A percentile compares a stretch with the other conserved stretches of the same genome.
Conservation (phyloP, 352 stramenopile genomes). For the Aphanomyces euteiches region DNA sequence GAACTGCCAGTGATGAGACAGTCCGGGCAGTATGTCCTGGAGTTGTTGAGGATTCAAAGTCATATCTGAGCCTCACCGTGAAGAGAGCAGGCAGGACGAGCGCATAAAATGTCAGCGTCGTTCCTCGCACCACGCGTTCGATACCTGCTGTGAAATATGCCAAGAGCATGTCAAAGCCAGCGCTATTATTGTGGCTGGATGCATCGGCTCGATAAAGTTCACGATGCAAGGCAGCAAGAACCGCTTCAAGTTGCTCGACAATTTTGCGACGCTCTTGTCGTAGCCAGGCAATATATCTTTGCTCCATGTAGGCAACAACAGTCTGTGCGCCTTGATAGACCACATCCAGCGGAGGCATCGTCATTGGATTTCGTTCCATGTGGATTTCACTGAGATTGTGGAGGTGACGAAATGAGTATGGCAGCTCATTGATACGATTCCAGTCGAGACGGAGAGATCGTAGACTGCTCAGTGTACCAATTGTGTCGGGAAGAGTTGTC, state of each 20-base stretch:
- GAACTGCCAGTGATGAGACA: neutral
- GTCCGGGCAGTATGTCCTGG: neutral
- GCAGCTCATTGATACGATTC: slow-evolving; percentile 58
- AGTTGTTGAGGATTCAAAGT: neutral
- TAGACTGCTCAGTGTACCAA: slow-evolving; percentile 47
- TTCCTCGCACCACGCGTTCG: slow-evolving; percentile 40
- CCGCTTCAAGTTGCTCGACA: slow-evolving; percentile 45
- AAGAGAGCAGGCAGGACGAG: slow-evolving; percentile 31
- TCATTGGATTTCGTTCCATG: slow-evolving; percentile 63
- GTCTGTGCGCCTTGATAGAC: slow-evolving; percentile 45
- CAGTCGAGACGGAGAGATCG: slow-evolving; percentile 57
- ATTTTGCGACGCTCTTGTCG: slow-evolving; percentile 44
- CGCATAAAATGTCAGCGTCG: slow-evolving; percentile 49
- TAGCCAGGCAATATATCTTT: slow-evolving; percentile 47
- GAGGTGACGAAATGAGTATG: slow-evolving; percentile 56
- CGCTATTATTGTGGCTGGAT: neutral
- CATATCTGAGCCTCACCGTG: neutral
- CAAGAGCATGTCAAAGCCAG: slow-evolving; percentile 36
- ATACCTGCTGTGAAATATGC: slow-evolving; percentile 49
- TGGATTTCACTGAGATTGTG: slow-evolving; percentile 38
- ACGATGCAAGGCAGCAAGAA: slow-evolving; percentile 35
- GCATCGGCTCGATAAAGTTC: neutral
- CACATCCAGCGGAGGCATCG: slow-evolving; percentile 46
- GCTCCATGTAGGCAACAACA: slow-evolving; percentile 56
- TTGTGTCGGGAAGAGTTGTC: slow-evolving; percentile 42